Conservation (phyloP, 176 grass and related monocot genomes). For the Triticum urartu region DNA sequence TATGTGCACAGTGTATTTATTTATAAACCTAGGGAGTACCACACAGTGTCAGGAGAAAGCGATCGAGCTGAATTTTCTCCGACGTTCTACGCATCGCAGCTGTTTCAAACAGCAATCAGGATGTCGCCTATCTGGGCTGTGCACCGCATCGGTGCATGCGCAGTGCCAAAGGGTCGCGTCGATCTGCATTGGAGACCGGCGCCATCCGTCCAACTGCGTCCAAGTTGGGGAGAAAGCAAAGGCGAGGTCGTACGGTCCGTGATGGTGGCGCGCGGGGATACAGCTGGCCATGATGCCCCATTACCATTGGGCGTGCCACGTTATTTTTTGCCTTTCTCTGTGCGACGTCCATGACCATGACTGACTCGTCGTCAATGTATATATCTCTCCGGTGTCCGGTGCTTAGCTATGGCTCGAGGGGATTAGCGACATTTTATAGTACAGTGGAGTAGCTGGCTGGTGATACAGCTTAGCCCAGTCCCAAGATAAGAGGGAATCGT, state of each 20-base stretch:
- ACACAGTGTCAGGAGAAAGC: not conserved
- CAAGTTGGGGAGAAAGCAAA: not conserved
- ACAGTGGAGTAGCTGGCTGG: constrained; percentile 1
- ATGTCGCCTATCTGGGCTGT: not conserved
- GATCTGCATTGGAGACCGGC: not conserved
- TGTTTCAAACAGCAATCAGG: not conserved
- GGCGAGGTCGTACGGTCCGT: not conserved
- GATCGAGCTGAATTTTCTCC: not conserved
- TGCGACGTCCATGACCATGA: not conserved
- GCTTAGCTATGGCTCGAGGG: constrained; percentile 6
- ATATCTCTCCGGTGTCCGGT: not conserved
- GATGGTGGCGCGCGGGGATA: not conserved
- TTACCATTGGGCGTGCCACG: constrained; percentile 9
- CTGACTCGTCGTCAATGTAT: not conserved
- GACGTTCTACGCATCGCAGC: not conserved
- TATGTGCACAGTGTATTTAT: too few relatives aligned
- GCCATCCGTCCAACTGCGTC: not conserved
- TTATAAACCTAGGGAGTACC: too few relatives aligned
- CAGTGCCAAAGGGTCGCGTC: not conserved
- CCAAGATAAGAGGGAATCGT: constrained; percentile 46
- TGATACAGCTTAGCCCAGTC: not conserved
- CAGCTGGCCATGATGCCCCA: constrained; percentile 25
- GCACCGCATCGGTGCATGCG: not conserved
- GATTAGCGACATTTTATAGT: constrained; percentile 21
- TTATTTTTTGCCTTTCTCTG: not conserved